Evolutionary conservation across 441 rosid species (phyloP).

Genomic region (Metrosideros polymorpha): DNA sequence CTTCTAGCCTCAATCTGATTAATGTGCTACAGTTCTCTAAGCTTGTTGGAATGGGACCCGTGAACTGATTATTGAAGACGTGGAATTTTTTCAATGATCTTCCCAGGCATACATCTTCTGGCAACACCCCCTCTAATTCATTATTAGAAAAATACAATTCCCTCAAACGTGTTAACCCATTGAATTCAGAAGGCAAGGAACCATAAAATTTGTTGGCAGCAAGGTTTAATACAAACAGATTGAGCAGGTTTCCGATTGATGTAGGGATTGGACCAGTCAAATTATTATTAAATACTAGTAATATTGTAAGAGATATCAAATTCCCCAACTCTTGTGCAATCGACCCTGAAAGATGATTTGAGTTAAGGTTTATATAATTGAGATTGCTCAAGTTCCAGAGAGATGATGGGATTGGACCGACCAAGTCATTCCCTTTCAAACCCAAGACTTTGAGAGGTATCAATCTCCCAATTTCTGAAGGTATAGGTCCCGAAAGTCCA

Average conservation of each 20-base stretch:
- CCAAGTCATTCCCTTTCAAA: neutral
- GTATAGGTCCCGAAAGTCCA: neutral
- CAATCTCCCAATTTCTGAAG: neutral
- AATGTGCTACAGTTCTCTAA: neutral
- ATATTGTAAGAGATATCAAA: no score
- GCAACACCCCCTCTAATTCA: accelerated
- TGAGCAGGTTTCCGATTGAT: no score
- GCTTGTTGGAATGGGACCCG: neutral
- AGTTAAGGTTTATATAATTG: no score
- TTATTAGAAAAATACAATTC: accelerated
- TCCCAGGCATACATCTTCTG: neutral
- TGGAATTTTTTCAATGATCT: accelerated
- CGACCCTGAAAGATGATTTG: no score
- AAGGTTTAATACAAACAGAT: no score
- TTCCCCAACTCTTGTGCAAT: no score
- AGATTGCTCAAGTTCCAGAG: neutral
- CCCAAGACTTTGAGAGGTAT: accelerated
- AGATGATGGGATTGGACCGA: neutral
- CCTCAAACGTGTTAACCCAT: neutral
- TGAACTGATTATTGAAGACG: accelerated
- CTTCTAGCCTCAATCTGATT: neutral
- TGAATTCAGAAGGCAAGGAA: no score
- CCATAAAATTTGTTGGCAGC: accelerated
- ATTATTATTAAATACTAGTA: no score
- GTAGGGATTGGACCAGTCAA: no score